Conservation (phyloP, 2,329 filamentous ascomycete species). For the Knoxdaviesia capensis region DNA sequence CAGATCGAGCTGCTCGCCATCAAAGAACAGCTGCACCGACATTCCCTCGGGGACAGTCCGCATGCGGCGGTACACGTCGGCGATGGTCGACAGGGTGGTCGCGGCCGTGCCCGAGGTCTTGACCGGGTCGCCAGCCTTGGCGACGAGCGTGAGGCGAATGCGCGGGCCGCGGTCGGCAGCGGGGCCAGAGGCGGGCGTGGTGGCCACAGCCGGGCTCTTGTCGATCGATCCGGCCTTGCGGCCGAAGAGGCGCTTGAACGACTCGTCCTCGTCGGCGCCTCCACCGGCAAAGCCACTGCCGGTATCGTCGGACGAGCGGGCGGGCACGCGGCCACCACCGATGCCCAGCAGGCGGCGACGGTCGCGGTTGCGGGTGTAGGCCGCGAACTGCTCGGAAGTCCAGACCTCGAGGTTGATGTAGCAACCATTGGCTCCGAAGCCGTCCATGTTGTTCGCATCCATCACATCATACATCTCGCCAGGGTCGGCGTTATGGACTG, state of each 20-base stretch:
- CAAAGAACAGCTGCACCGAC: conserved; percentile 45
- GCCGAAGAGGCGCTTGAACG: not conserved
- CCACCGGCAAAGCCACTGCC: conserved; percentile 8
- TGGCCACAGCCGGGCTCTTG: conserved; percentile 9
- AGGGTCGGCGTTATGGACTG: conserved; percentile 11
- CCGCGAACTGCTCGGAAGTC: conserved; percentile 41
- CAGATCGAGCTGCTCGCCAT: conserved; percentile 51
- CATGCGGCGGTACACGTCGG: conserved; percentile 37
- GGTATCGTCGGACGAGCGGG: not conserved
- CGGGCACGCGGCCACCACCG: conserved; percentile 11
- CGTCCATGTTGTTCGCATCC: conserved; percentile 16
- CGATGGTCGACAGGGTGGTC: conserved; percentile 41
- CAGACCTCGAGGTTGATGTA: conserved; percentile 61
- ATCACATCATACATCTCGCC: conserved; percentile 20
- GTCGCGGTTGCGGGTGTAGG: conserved; percentile 27
- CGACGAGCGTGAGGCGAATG: conserved; percentile 31
- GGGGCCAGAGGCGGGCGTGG: no score
- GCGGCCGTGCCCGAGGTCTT: conserved; percentile 29
- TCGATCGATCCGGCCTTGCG: not conserved
- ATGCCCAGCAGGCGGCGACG: conserved; percentile 20
- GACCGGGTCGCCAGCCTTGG: conserved; percentile 26
- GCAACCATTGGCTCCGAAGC: conserved; percentile 27
- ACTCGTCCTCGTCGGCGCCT: conserved; percentile 10
- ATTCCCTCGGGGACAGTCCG: conserved; percentile 28
- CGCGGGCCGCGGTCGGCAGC: no score